Evolutionary conservation across 2,329 filamentous ascomycete genomes (phyloP), one percentile per base, ranked within the genome.

Genomic region (Colletotrichum falcatum): DNA sequence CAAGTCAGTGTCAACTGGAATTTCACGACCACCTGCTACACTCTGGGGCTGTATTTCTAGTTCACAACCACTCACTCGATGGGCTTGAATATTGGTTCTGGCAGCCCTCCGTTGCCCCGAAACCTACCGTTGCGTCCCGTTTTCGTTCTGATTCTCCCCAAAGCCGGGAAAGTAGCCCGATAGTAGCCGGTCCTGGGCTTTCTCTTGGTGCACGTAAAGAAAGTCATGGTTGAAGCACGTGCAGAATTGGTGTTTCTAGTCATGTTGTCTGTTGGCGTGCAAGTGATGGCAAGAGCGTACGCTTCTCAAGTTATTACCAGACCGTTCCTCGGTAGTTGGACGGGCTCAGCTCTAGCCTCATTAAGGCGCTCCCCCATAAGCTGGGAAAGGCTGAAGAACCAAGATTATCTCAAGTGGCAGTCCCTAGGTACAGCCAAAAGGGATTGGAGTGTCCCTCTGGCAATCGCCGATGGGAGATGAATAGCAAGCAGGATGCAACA

Each of bases 341-440:
- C 9, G 5, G 14, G 23, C 59, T 53, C 59, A 67, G 53, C 53
- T 33, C 37, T 46, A 61, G 64, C 58, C 58, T 59, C 51, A 35
- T 63, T 63, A 46, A 63, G 59, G 68, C 64, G 23, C 12, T 20
- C 44, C 67, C 61, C 26, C n/a, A 26, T 46, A n/a, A n/a, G n/a
- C n/a, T 23, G 61, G n/a, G n/a, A 37, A 37, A 26, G 14, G n/a
- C 23, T 20, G 28, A 44, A 63, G 53, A 55, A 67, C 23, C n/a
- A 28, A 39, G 20, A 12, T 28, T 37, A 20, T 35, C 7, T 12
- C 14, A 39, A 23, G 23, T 14, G 30, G 48, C 59, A 51, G 26
- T 56, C 35, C 20, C 26, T 3, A 20, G 18, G 33, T 39, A 30
- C 20, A 28, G 30, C 35, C 18, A 49, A 44, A 7, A 37, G 35